Evolutionary conservation across 345 rosid genomes (phyloP).

Genomic region (Rubroshorea leprosula): DNA sequence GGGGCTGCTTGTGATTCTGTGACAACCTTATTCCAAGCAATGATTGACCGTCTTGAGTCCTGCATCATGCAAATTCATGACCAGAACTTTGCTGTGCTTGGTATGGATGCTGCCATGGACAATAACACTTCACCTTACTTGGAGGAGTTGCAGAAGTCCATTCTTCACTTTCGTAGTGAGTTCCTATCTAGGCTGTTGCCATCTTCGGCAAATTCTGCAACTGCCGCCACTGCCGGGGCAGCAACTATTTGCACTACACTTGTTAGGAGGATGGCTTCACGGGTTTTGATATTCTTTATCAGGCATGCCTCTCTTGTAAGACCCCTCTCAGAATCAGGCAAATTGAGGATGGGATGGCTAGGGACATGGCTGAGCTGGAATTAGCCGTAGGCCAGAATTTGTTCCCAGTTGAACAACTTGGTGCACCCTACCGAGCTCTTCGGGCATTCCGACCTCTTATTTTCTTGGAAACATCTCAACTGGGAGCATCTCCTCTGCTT

Average conservation of each 20-base stretch:
- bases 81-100: constrained; percentile 69
- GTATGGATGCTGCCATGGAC: constrained; percentile 79
- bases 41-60: constrained; percentile 83
- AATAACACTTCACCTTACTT: constrained; percentile 88
- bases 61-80: constrained; percentile 92
- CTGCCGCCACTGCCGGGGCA: constrained; percentile 42
- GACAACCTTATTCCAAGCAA: constrained; percentile 83
- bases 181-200: constrained; percentile 82
- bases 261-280: constrained; percentile 77
- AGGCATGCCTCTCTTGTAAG: constrained; percentile 91
- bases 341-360: constrained; percentile 93
- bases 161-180: constrained; percentile 86
- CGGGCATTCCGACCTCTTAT: constrained; percentile 90
- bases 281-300: constrained; percentile 82
- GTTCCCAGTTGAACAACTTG: constrained; percentile 96
- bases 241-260: constrained; percentile 94
- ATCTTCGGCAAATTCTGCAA: constrained; percentile 47
- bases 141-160: constrained; percentile 88
- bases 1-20: constrained; percentile 88
- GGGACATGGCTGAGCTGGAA: constrained; percentile 99
- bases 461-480: constrained; percentile 85
- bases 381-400: constrained; percentile 88
- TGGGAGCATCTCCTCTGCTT: constrained; percentile 76
- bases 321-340: constrained; percentile 97
- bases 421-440: constrained; percentile 91